Percentiles rank a stretch among this genome's conserved stretches.
Evolutionary conservation across 1,284 basidiomycete species (phyloP).

Genomic region (Meripilus lineatus): DNA sequence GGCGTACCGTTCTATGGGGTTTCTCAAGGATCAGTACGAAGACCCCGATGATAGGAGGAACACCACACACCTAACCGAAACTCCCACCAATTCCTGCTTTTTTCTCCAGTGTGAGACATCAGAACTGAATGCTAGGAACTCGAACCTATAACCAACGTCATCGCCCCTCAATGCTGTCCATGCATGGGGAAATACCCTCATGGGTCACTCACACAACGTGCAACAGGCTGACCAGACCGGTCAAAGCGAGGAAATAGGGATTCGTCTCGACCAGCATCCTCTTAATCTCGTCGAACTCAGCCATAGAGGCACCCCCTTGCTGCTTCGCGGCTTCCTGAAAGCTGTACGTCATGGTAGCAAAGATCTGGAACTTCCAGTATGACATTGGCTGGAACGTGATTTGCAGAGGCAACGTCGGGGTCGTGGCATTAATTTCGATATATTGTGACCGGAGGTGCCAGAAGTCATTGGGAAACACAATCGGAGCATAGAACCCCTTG

Average conservation of each 20-base stretch:
- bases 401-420: slow-evolving; percentile 68
- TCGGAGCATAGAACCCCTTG: slow-evolving; percentile 75
- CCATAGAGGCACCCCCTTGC: slow-evolving; percentile 54
- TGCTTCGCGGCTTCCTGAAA: slow-evolving; percentile 80
- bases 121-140: slow-evolving; percentile 91
- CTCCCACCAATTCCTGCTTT: slow-evolving; percentile 84
- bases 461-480: slow-evolving; percentile 93
- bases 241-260: slow-evolving; percentile 83
- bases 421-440: slow-evolving; percentile 75
- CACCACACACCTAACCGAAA: slow-evolving; percentile 64
- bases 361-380: slow-evolving; percentile 82
- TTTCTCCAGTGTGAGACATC: slow-evolving; percentile 95
- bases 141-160: slow-evolving; percentile 71
- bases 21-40: neutral
- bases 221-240: slow-evolving; percentile 77
- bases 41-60: neutral
- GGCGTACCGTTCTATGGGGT: slow-evolving; percentile 37
- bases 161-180: too few species aligned
- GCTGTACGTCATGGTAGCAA: slow-evolving; percentile 74
- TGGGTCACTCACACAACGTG: slow-evolving; percentile 70
- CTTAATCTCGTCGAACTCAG: slow-evolving; percentile 91
- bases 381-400: slow-evolving; percentile 84
- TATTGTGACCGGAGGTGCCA: slow-evolving; percentile 84
- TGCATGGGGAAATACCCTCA: neutral
- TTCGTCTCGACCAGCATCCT: slow-evolving; percentile 93